Evolutionary conservation across 2,329 filamentous ascomycete genomes (phyloP), one percentile per base, ranked within the genome.

Genomic region (Botrytis porri): DNA sequence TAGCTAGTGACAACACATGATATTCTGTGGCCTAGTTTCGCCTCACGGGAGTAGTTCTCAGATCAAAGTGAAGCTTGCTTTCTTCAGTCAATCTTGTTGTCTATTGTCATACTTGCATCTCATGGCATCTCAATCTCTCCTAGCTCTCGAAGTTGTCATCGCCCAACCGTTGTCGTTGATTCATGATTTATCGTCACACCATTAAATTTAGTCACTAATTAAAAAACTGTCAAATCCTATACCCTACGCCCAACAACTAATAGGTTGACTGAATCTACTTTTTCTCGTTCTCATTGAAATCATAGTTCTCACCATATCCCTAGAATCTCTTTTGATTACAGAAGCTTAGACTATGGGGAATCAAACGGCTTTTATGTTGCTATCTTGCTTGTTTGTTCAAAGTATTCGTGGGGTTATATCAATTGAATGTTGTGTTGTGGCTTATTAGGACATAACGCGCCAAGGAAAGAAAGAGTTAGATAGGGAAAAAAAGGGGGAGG

Each of bases 211-310:
- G 22, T 51, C 22, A 5, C 5, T 14, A 25, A 25, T 12, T 2
- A 6, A 3, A 0, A 12, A 4, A 2, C 45, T 3, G 25, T 25
- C 4, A 12, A 3, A 25, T 25, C 22, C 4, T 51, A 25, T 25
- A 12, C 1, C 4, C 1, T 12, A 6, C 1, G 45, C 45, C 4
- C 22, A n/a, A 25, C 9, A 51, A 25, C 4, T 2, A 16, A 25
- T 8, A 25, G 1, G 1, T 25, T 14, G 6, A 51, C 3, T 51
- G 6, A 1, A 25, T 51, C 1, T 0, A 10, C 45, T 1, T 51
- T 10, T 51, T 51, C 9, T 25, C 5, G 1, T 25, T 10, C 45
- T 25, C 22, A 51, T 51, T 25, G 4, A 10, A 0, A 51, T 25
- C 22, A 25, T 51, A 25, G 6, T 22, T 25, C 4, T 51, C 4